Evolutionary conservation across 2,329 filamentous ascomycete genomes (phyloP).

Genomic region (Microdochium nivale): DNA sequence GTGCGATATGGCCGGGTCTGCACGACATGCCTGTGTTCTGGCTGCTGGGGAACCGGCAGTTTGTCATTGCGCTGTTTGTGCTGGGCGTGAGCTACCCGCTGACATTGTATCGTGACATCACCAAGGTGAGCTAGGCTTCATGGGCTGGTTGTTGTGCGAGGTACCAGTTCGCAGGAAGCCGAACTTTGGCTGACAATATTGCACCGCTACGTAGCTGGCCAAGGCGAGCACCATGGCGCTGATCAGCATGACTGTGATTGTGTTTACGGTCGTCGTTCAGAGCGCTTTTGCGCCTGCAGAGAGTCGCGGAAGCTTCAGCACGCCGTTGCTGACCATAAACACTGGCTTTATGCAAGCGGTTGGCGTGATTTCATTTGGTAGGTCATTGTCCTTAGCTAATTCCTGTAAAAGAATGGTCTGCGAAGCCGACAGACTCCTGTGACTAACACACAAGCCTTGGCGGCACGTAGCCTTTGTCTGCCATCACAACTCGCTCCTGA

Average conservation of each 20-base stretch:
- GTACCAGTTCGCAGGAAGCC: no score
- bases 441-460: conserved; percentile 24
- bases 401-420: no score
- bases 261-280: conserved; percentile 81
- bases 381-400: no score
- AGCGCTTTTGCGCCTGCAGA: conserved; percentile 65
- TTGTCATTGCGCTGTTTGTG: conserved; percentile 81
- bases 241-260: conserved; percentile 85
- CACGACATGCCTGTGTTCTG: conserved; percentile 67
- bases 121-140: conserved; percentile 57
- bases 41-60: conserved; percentile 71
- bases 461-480: conserved; percentile 54
- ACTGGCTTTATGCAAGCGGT: conserved; percentile 89
- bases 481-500: conserved; percentile 93
- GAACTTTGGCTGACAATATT: neutral
- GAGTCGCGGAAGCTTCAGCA: conserved; percentile 61
- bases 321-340: conserved; percentile 69
- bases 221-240: conserved; percentile 93
- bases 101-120: conserved; percentile 91
- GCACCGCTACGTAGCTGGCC: conserved; percentile 54
- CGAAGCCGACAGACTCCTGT: no score
- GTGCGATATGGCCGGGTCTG: conserved; percentile 72
- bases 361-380: conserved; percentile 94
- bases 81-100: conserved; percentile 82
- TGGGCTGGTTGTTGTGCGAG: neutral